Evolutionary conservation across 2,329 filamentous ascomycete genomes (phyloP).

Genomic region (Monascus ruber): DNA sequence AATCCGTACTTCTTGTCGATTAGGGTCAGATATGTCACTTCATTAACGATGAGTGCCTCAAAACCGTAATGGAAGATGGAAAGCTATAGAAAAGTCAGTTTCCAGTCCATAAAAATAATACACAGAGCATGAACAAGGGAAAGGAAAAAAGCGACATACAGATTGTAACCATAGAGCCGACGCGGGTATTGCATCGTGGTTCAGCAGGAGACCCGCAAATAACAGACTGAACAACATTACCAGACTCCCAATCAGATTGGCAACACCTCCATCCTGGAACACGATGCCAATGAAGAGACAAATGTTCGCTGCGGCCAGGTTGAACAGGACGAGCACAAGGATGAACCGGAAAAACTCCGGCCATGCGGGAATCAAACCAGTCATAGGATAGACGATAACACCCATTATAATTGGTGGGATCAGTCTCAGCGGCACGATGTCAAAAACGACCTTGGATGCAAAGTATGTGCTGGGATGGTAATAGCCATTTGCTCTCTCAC

Average conservation of each 20-base stretch:
- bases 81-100: conserved; percentile 36
- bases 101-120: background rate
- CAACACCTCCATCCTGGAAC: conserved; percentile 81
- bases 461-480: conserved; percentile 93
- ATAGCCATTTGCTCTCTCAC: conserved; percentile 93
- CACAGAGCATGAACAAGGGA: too few relatives aligned
- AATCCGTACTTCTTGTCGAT: conserved; percentile 92
- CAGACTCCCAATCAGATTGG: conserved; percentile 83
- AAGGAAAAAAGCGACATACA: conserved; percentile 34
- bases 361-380: conserved; percentile 71
- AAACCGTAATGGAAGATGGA: conserved; percentile 99
- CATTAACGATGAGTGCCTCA: conserved; percentile 92
- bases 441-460: conserved; percentile 91
- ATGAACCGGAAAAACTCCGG: conserved; percentile 85
- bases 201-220: conserved; percentile 86
- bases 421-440: conserved; percentile 86
- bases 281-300: conserved; percentile 95
- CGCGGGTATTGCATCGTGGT: conserved; percentile 82
- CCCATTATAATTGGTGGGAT: conserved; percentile 93
- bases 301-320: conserved; percentile 83
- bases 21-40: conserved; percentile 79
- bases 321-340: conserved; percentile 86
- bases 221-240: conserved; percentile 96
- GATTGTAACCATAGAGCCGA: conserved; percentile 82
- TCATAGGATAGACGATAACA: conserved; percentile 96